Percentiles rank a stretch among this genome's conserved stretches.
Conservation (phyloP, 1,139 yeast species). For the Protomyces inundatus region DNA sequence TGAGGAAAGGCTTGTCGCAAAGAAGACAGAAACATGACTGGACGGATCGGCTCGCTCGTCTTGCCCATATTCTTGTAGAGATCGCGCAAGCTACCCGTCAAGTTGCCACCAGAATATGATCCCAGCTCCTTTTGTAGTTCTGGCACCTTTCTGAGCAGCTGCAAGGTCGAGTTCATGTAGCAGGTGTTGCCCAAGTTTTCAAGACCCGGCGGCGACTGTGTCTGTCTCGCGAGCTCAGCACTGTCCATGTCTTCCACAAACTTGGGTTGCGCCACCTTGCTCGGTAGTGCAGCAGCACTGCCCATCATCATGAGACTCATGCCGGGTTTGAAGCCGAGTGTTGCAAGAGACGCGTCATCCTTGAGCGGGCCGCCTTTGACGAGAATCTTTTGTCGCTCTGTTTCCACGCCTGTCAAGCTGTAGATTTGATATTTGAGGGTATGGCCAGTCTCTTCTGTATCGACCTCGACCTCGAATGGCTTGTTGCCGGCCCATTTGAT, state of each 20-base stretch:
- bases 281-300: constrained; percentile 69
- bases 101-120: constrained; percentile 4
- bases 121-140: constrained; percentile 46
- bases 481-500: constrained; percentile 40
- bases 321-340: constrained; percentile 53
- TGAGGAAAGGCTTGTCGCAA: constrained; percentile 70
- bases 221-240: constrained; percentile 42
- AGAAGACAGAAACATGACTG: constrained; percentile 58
- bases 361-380: constrained; percentile 45
- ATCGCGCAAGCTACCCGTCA: constrained; percentile 33
- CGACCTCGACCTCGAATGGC: constrained; percentile 62
- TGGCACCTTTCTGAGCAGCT: constrained; percentile 53
- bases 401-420: constrained; percentile 72
- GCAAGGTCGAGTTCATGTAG: constrained; percentile 29
- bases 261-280: constrained; percentile 42
- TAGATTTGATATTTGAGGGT: constrained; percentile 67
- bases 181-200: constrained; percentile 31
- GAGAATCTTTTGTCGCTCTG: constrained; percentile 81
- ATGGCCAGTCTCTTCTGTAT: constrained; percentile 49
- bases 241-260: constrained; percentile 67
- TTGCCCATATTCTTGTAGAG: constrained; percentile 37
- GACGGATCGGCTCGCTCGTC: constrained; percentile 42
- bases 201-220: constrained; percentile 50
- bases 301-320: constrained; percentile 86
- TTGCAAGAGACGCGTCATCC: constrained; percentile 22